A percentile compares a stretch with the other conserved stretches of the same genome.
Conservation (phyloP, 306 rosid genomes). For the Cicer yamashitae region DNA sequence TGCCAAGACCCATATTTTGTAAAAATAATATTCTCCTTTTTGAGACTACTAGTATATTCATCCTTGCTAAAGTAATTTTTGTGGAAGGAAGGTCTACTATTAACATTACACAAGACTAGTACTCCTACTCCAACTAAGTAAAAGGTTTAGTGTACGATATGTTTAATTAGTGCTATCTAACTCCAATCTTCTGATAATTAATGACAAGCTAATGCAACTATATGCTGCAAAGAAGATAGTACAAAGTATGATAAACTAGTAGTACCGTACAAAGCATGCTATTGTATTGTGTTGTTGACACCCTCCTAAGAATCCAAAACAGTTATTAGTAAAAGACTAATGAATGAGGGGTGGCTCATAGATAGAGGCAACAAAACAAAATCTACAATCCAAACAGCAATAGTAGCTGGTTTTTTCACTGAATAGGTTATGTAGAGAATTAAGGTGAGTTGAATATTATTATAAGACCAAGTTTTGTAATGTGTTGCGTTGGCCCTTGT, state of each 20-base stretch:
- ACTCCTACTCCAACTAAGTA: constrained; percentile 29
- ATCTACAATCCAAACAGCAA: neutral
- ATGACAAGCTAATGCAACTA: constrained; percentile 27
- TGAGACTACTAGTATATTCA: too few relatives aligned
- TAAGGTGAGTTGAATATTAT: constrained; percentile 32
- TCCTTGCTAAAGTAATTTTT: neutral
- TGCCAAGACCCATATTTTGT: too few relatives aligned
- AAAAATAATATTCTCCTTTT: too few relatives aligned
- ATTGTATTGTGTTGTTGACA: too few relatives aligned
- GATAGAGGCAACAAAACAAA: constrained; percentile 39
- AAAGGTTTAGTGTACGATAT: constrained; percentile 36
- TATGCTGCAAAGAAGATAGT: constrained; percentile 10
- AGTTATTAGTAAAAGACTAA: too few relatives aligned
- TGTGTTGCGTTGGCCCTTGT: constrained; percentile 46
- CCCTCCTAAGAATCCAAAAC: too few relatives aligned
- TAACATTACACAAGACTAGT: constrained; percentile 22
- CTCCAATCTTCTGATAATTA: constrained; percentile 37
- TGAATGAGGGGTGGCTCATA: constrained; percentile 23
- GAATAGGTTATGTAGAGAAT: constrained; percentile 31
- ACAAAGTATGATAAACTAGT: neutral
- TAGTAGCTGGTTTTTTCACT: constrained; percentile 17
- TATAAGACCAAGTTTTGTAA: constrained; percentile 42
- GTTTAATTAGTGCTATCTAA: constrained; percentile 37
- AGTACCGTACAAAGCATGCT: too few relatives aligned
- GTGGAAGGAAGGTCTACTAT: constrained; percentile 28